These are phyloP conservation scores for Arthromyces matolae DNA, from an alignment of 768 basidiomycete species.

Conservation along the genomic window DNA sequence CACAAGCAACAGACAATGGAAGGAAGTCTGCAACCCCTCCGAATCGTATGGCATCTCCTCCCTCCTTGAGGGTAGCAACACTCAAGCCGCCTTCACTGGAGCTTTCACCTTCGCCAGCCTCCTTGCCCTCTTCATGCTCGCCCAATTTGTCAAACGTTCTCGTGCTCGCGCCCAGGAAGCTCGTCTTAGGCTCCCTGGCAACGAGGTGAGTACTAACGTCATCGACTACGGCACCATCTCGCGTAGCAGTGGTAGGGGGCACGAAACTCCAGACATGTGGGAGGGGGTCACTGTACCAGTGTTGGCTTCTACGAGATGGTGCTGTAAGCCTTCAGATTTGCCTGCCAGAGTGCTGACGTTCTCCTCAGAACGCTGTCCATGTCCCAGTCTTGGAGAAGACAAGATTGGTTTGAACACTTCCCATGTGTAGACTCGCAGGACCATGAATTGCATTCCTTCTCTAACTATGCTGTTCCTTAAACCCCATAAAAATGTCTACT, in stretches of 20 bases:
- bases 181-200: slow-evolving; percentile 41
- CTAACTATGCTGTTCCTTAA: too few species aligned
- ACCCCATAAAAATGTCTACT: too few species aligned
- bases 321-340: slow-evolving; percentile 6
- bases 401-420: slow-evolving; percentile 6
- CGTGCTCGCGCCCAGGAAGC: slow-evolving; percentile 35
- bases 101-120: slow-evolving; percentile 37
- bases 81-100: slow-evolving; percentile 32
- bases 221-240: slow-evolving; percentile 36
- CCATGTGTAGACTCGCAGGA: too few species aligned
- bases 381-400: slow-evolving; percentile 17
- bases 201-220: slow-evolving; percentile 41
- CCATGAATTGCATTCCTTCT: neutral
- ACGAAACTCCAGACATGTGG: neutral
- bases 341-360: neutral
- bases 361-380: slow-evolving; percentile 8
- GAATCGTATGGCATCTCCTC: slow-evolving; percentile 22
- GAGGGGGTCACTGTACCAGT: too few species aligned
- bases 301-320: slow-evolving; percentile 2
- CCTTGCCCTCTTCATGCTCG: slow-evolving; percentile 33
- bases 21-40: slow-evolving; percentile 37
- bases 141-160: slow-evolving; percentile 36
- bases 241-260: slow-evolving; percentile 5
- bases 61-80: slow-evolving; percentile 18
- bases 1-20: slow-evolving; percentile 55